A percentile compares a stretch with the other conserved stretches of the same genome.
phyloP scores from a whole-genome alignment of 169 alveolate genomes.

The Cryptosporidium canis region DNA sequence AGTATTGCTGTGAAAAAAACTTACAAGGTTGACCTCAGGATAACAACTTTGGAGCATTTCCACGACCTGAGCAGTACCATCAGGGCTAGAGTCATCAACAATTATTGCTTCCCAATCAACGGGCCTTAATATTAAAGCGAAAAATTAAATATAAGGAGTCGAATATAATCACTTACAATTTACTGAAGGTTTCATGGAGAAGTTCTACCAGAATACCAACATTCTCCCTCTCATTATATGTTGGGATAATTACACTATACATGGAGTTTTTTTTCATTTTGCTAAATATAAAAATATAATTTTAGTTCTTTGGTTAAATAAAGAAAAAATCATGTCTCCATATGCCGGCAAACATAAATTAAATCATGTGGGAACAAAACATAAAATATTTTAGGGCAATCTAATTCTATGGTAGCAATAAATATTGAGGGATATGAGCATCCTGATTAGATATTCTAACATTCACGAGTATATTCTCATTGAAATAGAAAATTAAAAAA shows the following conservation, averaged over 20 bases:
- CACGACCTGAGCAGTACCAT: slow-evolving; percentile 91
- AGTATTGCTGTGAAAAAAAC: slow-evolving; percentile 28
- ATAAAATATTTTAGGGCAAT: not conserved
- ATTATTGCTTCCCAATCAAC: slow-evolving; percentile 90
- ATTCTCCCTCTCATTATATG: slow-evolving; percentile 95
- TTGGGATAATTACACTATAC: slow-evolving; percentile 93
- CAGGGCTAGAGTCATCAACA: slow-evolving; percentile 96
- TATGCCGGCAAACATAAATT: not conserved
- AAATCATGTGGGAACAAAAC: not conserved
- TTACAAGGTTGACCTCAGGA: slow-evolving; percentile 83
- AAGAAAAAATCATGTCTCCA: slow-evolving; percentile 1
- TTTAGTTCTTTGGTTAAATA: not conserved
- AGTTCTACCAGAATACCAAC: slow-evolving; percentile 89
- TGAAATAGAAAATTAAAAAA: slow-evolving; percentile 6
- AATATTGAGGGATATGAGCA: too few relatives aligned
- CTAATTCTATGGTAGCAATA: not conserved
- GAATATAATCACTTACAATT: slow-evolving; percentile 77
- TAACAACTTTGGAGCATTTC: slow-evolving; percentile 84
- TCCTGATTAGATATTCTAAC: too few relatives aligned
- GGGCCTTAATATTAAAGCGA: slow-evolving; percentile 64
- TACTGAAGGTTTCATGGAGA: slow-evolving; percentile 84
- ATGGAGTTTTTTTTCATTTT: not conserved
- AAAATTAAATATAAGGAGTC: not conserved
- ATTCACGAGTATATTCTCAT: not conserved
- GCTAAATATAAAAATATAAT: not conserved